Percentiles rank a stretch among this genome's conserved stretches.
These are phyloP conservation scores for Psophocarpus tetragonolobus DNA, from an alignment of 306 rosid genomes.

Conservation along the genomic window DNA sequence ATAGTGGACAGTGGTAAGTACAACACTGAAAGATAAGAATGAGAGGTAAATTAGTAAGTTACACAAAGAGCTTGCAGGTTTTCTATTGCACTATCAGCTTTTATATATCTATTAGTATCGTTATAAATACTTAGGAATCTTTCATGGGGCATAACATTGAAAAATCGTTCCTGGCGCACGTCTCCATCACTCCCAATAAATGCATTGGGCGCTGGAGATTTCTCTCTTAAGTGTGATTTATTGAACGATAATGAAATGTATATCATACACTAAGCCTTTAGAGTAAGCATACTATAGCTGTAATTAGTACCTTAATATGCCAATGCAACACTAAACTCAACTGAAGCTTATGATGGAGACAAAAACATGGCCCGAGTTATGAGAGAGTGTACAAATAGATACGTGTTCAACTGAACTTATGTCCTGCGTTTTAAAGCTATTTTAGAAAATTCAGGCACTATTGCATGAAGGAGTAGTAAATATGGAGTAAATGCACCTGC, in stretches of 20 bases:
- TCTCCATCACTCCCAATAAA: constrained; percentile 19
- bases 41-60: background rate
- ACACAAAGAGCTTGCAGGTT: background rate
- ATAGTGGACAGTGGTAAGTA: background rate
- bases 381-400: background rate
- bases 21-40: background rate
- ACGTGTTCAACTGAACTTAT: constrained; percentile 2
- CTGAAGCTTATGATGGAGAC: constrained; percentile 17
- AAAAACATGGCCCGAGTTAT: constrained; percentile 12
- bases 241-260: constrained; percentile 15
- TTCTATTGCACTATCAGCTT: background rate
- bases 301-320: constrained; percentile 7
- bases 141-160: background rate
- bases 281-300: background rate
- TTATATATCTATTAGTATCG: background rate
- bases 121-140: background rate
- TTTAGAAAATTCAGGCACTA: constrained; percentile 35
- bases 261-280: background rate
- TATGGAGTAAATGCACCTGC: constrained; percentile 79
- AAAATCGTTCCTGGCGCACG: constrained; percentile 11
- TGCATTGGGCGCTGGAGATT: constrained; percentile 20
- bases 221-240: constrained; percentile 17
- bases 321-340: background rate
- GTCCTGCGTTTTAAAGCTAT: constrained; percentile 4
- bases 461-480: constrained; percentile 47